These are phyloP conservation scores for Ceratocystis diversiconidia DNA, from an alignment of 2,329 filamentous ascomycete genomes.

Conservation along the genomic window DNA sequence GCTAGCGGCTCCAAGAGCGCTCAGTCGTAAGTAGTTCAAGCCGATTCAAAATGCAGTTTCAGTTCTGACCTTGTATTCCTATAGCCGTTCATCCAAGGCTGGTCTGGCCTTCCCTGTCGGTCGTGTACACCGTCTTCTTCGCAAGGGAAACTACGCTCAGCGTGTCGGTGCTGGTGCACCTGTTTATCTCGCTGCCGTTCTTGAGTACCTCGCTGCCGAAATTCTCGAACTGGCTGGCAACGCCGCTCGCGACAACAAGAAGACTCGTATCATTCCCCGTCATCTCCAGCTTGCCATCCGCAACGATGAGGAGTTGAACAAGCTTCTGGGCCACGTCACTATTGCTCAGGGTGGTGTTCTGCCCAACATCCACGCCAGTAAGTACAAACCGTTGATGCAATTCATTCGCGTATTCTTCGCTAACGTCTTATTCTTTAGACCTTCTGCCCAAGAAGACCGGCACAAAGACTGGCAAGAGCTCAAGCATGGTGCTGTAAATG, in stretches of 20 bases:
- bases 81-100: conserved; percentile 94
- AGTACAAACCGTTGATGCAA: conserved; percentile 27
- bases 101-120: conserved; percentile 97
- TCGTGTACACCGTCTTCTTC: conserved; percentile 96
- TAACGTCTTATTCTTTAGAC: conserved; percentile 44
- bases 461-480: conserved; percentile 79
- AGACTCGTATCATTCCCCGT: conserved; percentile 98
- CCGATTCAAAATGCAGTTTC: not conserved
- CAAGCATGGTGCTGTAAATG: conserved; percentile 84
- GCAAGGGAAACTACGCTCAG: conserved; percentile 99
- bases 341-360: conserved; percentile 95
- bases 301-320: conserved; percentile 99
- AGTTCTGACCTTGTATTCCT: not conserved
- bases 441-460: conserved; percentile 97
- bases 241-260: conserved; percentile 99
- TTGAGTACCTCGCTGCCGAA: conserved; percentile 97
- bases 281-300: conserved; percentile 98
- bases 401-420: conserved; percentile 20
- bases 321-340: conserved; percentile 88
- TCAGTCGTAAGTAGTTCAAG: conserved; percentile 70
- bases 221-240: conserved; percentile 98
- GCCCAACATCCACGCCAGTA: conserved; percentile 95
- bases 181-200: conserved; percentile 91
- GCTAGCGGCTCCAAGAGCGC: conserved; percentile 97
- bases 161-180: conserved; percentile 97